Conservation (phyloP, 345 rosid species). For the Pelargonium nanum region DNA sequence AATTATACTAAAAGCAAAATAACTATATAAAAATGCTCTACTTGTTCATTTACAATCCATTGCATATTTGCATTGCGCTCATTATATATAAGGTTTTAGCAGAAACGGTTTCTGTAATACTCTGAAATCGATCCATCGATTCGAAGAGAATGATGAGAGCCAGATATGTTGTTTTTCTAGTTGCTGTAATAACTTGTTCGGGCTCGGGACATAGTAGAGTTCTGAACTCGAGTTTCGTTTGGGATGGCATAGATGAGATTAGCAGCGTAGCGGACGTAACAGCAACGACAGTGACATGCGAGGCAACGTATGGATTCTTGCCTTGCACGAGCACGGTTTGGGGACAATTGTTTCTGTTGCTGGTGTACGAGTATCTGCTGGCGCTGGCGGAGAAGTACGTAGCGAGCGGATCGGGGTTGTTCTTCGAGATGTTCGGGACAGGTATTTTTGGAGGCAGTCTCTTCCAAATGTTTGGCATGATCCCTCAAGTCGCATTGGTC, state of each 20-base stretch:
- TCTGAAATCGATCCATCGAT: too few relatives aligned
- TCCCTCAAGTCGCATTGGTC: conserved; percentile 32
- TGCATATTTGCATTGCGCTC: too few relatives aligned
- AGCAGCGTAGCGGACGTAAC: background rate
- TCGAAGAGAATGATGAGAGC: too few relatives aligned
- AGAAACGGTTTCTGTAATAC: too few relatives aligned
- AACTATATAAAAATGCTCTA: too few relatives aligned
- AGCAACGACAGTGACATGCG: conserved; percentile 25
- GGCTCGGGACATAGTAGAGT: background rate
- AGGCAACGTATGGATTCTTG: conserved; percentile 34
- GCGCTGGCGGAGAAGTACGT: conserved; percentile 17
- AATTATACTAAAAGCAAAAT: too few relatives aligned
- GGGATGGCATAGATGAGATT: conserved; percentile 10
- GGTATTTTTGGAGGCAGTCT: conserved; percentile 38
- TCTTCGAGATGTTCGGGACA: conserved; percentile 43
- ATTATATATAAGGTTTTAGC: too few relatives aligned
- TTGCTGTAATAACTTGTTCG: too few relatives aligned
- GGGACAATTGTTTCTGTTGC: conserved; percentile 39
- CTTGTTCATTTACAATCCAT: too few relatives aligned
- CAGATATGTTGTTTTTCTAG: too few relatives aligned
- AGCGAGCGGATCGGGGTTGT: conserved; percentile 31
- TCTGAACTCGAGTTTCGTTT: conserved; percentile 1
- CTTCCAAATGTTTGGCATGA: conserved; percentile 28
- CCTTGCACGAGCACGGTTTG: conserved; percentile 41
- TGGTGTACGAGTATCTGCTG: conserved; percentile 35